A percentile compares a stretch with the other conserved stretches of the same genome.
These are phyloP conservation scores for Flaveria trinervia DNA, from an alignment of 129 eudicot genomes.

Conservation along the genomic window DNA sequence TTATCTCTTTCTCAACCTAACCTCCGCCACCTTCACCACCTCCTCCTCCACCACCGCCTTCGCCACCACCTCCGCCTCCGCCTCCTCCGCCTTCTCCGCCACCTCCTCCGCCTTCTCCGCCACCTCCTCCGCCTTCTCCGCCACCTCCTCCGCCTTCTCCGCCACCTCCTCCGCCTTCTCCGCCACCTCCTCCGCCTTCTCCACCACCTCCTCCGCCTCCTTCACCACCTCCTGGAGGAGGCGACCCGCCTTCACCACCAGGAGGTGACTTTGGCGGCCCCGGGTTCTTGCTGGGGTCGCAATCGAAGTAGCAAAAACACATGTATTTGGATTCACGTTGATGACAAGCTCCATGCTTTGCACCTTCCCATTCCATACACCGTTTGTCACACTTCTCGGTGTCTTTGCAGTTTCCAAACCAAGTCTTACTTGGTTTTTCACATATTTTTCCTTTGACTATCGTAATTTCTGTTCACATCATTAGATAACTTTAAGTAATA, in stretches of 20 bases:
- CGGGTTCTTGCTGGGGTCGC: not conserved
- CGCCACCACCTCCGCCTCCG: not conserved
- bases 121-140: not conserved
- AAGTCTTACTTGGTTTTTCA: slow-evolving; percentile 24
- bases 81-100: not conserved
- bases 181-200: not conserved
- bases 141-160: not conserved
- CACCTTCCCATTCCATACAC: slow-evolving; percentile 27
- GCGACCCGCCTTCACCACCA: not conserved
- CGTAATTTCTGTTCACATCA: slow-evolving; percentile 3
- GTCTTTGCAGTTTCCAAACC: slow-evolving; percentile 16
- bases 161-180: not conserved
- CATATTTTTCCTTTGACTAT: slow-evolving; percentile 8
- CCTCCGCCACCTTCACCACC: not conserved
- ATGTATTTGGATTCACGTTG: slow-evolving; percentile 18
- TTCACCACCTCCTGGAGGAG: not conserved
- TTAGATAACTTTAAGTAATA: not conserved
- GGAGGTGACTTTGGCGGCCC: slow-evolving; percentile 3
- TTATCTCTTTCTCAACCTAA: not conserved
- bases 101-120: not conserved
- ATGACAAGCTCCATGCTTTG: slow-evolving; percentile 31
- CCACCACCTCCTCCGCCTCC: not conserved
- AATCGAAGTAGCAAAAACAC: slow-evolving; percentile 30
- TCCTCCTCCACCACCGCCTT: not conserved
- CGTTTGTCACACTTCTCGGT: not conserved